phyloP scores from a whole-genome alignment of 352 stramenopile species.

The Phytopythium aichiense region DNA sequence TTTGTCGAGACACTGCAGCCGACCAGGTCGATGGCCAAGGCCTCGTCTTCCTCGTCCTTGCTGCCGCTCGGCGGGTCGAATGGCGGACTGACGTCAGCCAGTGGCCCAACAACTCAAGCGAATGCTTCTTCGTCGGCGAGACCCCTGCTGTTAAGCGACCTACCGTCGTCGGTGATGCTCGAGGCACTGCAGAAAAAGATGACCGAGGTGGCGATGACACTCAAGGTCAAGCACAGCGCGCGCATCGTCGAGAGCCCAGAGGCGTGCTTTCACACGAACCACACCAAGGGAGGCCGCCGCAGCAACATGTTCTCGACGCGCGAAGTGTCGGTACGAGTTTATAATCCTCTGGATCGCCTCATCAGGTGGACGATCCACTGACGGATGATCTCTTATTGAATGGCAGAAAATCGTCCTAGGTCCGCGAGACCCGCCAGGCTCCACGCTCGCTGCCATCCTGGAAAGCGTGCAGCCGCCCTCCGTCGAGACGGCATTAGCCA shows the following conservation, averaged over 20 bases:
- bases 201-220: conserved; percentile 52
- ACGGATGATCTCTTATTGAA: neutral
- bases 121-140: conserved; percentile 9
- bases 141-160: conserved; percentile 42
- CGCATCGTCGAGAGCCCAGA: conserved; percentile 19
- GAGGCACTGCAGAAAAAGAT: conserved; percentile 65
- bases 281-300: conserved; percentile 19
- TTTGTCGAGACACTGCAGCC: neutral
- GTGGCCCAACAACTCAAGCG: neutral
- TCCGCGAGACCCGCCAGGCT: conserved; percentile 42
- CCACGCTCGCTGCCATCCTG: conserved; percentile 41
- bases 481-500: conserved; percentile 33
- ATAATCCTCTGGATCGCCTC: neutral
- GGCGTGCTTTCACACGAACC: conserved; percentile 19
- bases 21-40: neutral
- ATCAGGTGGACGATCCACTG: neutral
- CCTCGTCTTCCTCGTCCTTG: neutral
- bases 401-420: conserved; percentile 53
- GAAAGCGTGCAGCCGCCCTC: conserved; percentile 44
- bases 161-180: conserved; percentile 38
- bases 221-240: conserved; percentile 48
- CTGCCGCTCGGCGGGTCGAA: neutral
- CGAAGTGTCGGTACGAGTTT: conserved; percentile 27
- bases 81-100: neutral
- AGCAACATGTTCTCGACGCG: conserved; percentile 56